phyloP scores from a whole-genome alignment of 2,329 filamentous ascomycete genomes.

The Exophiala aquamarina region DNA sequence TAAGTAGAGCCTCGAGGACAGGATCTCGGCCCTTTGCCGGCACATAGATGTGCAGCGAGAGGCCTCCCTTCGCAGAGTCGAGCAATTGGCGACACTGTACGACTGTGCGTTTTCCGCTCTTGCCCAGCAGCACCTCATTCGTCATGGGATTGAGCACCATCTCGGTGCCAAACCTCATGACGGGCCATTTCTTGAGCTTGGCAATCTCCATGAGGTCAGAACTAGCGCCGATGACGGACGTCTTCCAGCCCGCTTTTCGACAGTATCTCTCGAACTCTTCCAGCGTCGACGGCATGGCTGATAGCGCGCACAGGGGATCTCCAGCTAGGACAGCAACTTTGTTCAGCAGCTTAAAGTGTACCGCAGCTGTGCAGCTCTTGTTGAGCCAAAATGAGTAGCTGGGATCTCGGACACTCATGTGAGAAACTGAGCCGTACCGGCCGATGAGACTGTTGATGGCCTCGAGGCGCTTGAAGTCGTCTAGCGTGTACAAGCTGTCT shows the following conservation, averaged over 20 bases:
- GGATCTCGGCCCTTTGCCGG: conserved; percentile 33
- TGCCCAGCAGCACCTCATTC: conserved; percentile 39
- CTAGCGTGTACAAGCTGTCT: conserved; percentile 29
- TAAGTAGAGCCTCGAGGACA: conserved; percentile 33
- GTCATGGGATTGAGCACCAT: conserved; percentile 42
- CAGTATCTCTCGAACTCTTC: conserved; percentile 38
- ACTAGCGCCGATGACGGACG: conserved; percentile 40
- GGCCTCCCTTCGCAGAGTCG: conserved; percentile 34
- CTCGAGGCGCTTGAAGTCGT: conserved; percentile 33
- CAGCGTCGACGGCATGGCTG: conserved; percentile 31
- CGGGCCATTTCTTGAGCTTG: conserved; percentile 33
- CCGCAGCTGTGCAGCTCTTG: conserved; percentile 32
- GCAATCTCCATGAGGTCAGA: conserved; percentile 34
- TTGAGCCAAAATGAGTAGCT: conserved; percentile 44
- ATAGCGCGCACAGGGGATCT: conserved; percentile 37
- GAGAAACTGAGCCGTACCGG: conserved; percentile 39
- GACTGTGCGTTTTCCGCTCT: conserved; percentile 38
- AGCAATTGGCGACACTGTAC: conserved; percentile 39
- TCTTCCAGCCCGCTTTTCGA: conserved; percentile 30
- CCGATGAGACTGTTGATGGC: conserved; percentile 33
- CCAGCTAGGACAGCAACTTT: conserved; percentile 39
- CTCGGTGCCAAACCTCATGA: conserved; percentile 40
- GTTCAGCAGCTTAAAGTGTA: conserved; percentile 42
- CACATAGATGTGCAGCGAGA: conserved; percentile 37
- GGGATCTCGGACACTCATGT: conserved; percentile 45